Conservation (phyloP, 2,329 filamentous ascomycete genomes). For the Sporothrix inflata region DNA sequence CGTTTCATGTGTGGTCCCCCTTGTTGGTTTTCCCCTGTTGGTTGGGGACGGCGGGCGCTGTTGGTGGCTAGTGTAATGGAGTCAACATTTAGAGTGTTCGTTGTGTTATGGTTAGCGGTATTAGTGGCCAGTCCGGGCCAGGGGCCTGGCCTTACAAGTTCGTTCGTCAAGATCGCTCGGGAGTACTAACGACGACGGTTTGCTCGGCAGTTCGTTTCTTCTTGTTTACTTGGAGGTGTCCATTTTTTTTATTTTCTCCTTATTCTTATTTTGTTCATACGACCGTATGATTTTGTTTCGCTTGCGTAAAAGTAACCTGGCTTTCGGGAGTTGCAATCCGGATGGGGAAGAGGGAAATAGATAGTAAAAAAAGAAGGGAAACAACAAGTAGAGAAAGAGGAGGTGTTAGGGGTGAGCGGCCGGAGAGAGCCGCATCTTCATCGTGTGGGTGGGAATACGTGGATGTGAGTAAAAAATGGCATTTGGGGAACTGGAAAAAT, state of each 20-base stretch:
- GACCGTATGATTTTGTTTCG: background rate
- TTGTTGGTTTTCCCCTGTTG: background rate
- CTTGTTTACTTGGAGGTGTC: background rate
- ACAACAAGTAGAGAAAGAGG: background rate
- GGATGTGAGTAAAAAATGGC: background rate
- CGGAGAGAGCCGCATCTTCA: constrained; percentile 15
- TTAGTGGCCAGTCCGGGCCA: background rate
- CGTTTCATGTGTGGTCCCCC: constrained; percentile 14
- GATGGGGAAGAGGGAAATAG: background rate
- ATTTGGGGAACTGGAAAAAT: background rate
- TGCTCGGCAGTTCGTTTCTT: background rate
- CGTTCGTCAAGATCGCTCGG: constrained; percentile 1
- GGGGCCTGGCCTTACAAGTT: background rate
- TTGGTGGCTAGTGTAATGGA: background rate
- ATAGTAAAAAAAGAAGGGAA: background rate
- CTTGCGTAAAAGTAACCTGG: background rate
- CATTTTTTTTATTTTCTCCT: background rate
- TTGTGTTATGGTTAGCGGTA: background rate
- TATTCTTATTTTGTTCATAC: background rate
- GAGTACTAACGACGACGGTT: background rate
- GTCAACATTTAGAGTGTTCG: background rate
- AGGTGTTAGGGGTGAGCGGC: background rate
- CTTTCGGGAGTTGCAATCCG: background rate
- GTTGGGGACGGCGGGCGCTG: background rate
- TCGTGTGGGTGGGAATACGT: background rate